A percentile compares a stretch with the other conserved stretches of the same genome.
These are phyloP conservation scores for Agrocybe praecox DNA, from an alignment of 768 basidiomycete genomes.

Conservation along the genomic window DNA sequence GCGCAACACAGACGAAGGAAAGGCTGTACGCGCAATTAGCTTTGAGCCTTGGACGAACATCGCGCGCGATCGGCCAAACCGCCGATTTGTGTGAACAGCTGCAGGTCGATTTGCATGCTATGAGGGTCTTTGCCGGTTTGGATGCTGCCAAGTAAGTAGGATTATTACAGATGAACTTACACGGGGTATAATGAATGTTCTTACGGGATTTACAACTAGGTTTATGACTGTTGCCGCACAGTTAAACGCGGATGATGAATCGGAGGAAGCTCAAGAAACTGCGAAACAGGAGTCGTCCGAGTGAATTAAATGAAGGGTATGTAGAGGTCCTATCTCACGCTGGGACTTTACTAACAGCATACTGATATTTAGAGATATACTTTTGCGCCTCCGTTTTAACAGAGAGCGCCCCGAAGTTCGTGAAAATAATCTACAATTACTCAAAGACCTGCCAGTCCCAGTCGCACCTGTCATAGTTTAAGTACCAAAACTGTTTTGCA, in stretches of 20 bases:
- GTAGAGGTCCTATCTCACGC: too few relatives aligned
- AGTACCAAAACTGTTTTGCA: background rate
- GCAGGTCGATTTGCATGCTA: slow-evolving; percentile 74
- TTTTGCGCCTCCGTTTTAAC: too few relatives aligned
- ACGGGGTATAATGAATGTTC: too few relatives aligned
- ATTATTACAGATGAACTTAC: too few relatives aligned
- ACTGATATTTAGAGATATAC: too few relatives aligned
- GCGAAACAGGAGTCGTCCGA: background rate
- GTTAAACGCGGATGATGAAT: slow-evolving; percentile 34
- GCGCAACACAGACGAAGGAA: slow-evolving; percentile 78
- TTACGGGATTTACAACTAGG: slow-evolving; percentile 27
- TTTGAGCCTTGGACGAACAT: slow-evolving; percentile 66
- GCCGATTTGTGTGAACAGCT: slow-evolving; percentile 79
- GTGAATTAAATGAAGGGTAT: too few relatives aligned
- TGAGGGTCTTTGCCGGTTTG: slow-evolving; percentile 76
- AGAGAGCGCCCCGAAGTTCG: too few relatives aligned
- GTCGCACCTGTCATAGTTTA: background rate
- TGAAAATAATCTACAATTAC: too few relatives aligned
- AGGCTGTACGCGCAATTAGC: slow-evolving; percentile 80
- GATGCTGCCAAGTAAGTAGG: slow-evolving; percentile 83
- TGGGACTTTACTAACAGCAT: too few relatives aligned
- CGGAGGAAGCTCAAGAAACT: slow-evolving; percentile 8
- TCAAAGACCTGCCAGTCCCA: background rate
- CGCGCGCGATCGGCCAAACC: slow-evolving; percentile 68
- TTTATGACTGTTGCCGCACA: slow-evolving; percentile 46